These are phyloP conservation scores for Halophytophthora polymorphica DNA, from an alignment of 352 stramenopile genomes.

Conservation along the genomic window DNA sequence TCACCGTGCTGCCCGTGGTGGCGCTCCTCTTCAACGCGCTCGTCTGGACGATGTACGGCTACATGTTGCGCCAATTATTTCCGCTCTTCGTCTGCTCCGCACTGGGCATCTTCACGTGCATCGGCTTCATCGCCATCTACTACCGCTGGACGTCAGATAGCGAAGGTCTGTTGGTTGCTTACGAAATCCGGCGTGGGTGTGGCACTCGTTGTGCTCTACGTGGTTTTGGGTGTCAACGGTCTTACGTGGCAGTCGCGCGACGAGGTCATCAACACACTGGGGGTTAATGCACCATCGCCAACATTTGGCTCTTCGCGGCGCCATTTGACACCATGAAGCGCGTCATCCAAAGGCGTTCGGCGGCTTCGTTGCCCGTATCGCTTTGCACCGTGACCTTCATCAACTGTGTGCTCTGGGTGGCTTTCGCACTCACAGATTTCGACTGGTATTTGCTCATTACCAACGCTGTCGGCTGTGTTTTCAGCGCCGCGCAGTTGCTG, in stretches of 20 bases:
- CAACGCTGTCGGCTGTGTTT: constrained; percentile 35
- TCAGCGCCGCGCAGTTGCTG: constrained; percentile 36
- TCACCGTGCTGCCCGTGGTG: constrained; percentile 33
- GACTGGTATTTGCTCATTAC: constrained; percentile 41
- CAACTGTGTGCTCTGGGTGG: constrained; percentile 47
- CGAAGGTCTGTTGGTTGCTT: constrained; percentile 15
- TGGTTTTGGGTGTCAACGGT: constrained; percentile 19
- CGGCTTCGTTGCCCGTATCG: constrained; percentile 41
- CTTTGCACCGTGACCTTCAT: constrained; percentile 41
- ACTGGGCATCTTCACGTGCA: constrained; percentile 29
- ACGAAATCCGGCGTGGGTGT: constrained; percentile 23
- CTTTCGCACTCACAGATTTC: constrained; percentile 35
- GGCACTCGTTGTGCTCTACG: constrained; percentile 27
- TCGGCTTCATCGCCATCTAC: constrained; percentile 37
- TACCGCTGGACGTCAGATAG: constrained; percentile 29
- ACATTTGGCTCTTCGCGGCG: constrained; percentile 41
- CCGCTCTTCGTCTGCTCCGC: constrained; percentile 36
- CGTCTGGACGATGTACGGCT: constrained; percentile 47
- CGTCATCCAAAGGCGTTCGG: constrained; percentile 41
- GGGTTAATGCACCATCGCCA: constrained; percentile 33
- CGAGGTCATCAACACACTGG: constrained; percentile 29
- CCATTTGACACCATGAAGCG: constrained; percentile 43
- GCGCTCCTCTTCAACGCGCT: constrained; percentile 38
- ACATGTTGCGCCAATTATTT: constrained; percentile 38
- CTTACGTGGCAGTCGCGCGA: constrained; percentile 25